Conservation (phyloP, 495 filamentous ascomycete genomes). For the Lichina pygmaea region DNA sequence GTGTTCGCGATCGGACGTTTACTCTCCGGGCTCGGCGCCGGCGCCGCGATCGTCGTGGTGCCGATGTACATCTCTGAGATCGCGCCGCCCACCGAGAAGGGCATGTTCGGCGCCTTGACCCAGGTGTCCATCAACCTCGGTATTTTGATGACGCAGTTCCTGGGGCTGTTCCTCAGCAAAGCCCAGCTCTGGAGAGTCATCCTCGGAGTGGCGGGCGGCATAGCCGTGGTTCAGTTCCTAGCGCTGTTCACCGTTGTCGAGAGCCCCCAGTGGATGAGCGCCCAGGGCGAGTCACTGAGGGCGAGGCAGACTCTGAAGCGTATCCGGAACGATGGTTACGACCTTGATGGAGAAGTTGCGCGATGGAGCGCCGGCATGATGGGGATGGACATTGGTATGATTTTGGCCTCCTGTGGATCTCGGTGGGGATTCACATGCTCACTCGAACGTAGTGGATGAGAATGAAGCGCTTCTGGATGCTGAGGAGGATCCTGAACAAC, state of each 20-base stretch:
- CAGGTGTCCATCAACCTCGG: conserved; percentile 90
- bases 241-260: conserved; percentile 51
- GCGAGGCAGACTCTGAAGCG: conserved; percentile 42
- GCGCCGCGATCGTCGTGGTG: conserved; percentile 71
- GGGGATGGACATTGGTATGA: conserved; percentile 6
- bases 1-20: conserved; percentile 47
- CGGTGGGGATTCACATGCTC: neutral
- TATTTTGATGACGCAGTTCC: conserved; percentile 54
- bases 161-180: conserved; percentile 68
- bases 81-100: conserved; percentile 48
- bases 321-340: conserved; percentile 39
- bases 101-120: conserved; percentile 74
- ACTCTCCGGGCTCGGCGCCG: conserved; percentile 59
- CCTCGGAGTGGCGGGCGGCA: conserved; percentile 38
- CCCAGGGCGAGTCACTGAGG: conserved; percentile 26
- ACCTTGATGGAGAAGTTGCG: conserved; percentile 49
- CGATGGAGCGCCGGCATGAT: conserved; percentile 15
- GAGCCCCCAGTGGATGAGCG: conserved; percentile 64
- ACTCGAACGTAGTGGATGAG: conserved; percentile 7
- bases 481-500: conserved; percentile 6
- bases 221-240: conserved; percentile 36
- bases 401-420: neutral
- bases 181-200: conserved; percentile 62
- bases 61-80: conserved; percentile 90
- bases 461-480: conserved; percentile 11